A percentile compares a stretch with the other conserved stretches of the same genome.
These are phyloP conservation scores for Mortierella sp. DNA, from an alignment of 371 early-diverging fungal genomes.

Conservation along the genomic window DNA sequence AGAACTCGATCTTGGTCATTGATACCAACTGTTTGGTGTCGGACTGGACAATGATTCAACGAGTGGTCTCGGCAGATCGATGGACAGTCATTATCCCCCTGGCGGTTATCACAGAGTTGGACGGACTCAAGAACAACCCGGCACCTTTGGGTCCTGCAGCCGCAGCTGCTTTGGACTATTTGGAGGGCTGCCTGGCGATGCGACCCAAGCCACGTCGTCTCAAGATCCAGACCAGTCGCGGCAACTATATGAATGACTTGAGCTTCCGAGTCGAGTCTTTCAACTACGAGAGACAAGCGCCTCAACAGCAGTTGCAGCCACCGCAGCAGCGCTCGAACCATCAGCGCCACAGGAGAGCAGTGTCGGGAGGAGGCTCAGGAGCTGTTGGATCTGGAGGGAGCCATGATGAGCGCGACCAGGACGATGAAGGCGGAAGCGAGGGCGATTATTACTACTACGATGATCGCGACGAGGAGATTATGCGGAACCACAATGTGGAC, in stretches of 20 bases:
- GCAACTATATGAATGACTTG: slow-evolving; percentile 74
- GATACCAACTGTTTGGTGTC: slow-evolving; percentile 80
- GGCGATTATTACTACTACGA: slow-evolving; percentile 15
- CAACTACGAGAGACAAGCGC: slow-evolving; percentile 58
- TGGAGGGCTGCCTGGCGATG: slow-evolving; percentile 63
- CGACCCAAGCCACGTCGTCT: slow-evolving; percentile 48
- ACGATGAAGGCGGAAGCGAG: slow-evolving; percentile 29
- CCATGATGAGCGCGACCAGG: slow-evolving; percentile 29
- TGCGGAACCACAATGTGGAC: slow-evolving; percentile 74
- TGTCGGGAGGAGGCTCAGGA: slow-evolving; percentile 16
- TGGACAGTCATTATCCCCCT: slow-evolving; percentile 75
- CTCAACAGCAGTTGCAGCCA: slow-evolving; percentile 23
- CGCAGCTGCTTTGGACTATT: slow-evolving; percentile 62
- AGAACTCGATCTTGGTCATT: slow-evolving; percentile 70
- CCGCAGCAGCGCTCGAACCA: slow-evolving; percentile 7
- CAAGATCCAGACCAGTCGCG: slow-evolving; percentile 75
- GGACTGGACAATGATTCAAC: slow-evolving; percentile 67
- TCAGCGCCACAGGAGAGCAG: slow-evolving; percentile 17
- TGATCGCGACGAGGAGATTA: slow-evolving; percentile 61
- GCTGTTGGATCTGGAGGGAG: slow-evolving; percentile 7
- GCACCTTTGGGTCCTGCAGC: slow-evolving; percentile 70
- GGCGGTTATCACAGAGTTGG: slow-evolving; percentile 77
- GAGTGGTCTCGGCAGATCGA: slow-evolving; percentile 64
- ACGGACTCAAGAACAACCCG: slow-evolving; percentile 70
- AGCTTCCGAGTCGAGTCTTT: slow-evolving; percentile 76